Percentiles rank a stretch among this genome's conserved stretches.
Evolutionary conservation across 169 alveolate species (phyloP).

Genomic region (Plasmodium fragile): DNA sequence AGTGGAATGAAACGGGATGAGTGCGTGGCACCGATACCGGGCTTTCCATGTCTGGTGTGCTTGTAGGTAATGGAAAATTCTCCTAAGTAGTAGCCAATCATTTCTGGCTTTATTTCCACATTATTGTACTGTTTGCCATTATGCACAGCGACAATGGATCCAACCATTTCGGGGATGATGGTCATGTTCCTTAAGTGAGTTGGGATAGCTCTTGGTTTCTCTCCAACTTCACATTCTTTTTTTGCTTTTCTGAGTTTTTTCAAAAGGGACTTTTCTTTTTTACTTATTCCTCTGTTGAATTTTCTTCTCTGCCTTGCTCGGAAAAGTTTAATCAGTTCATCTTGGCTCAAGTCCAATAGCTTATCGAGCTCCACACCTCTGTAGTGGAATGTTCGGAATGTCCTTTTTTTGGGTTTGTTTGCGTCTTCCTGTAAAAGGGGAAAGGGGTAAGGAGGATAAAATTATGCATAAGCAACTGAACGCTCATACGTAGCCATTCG

Average conservation of each 20-base stretch:
- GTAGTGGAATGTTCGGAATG: constrained; percentile 97
- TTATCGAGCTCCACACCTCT: constrained; percentile 98
- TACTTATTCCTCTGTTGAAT: constrained; percentile 90
- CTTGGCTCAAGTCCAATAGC: constrained; percentile 93
- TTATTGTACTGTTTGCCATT: constrained; percentile 97
- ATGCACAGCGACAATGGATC: constrained; percentile 98
- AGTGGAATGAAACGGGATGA: constrained; percentile 95
- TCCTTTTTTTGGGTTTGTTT: constrained; percentile 94
- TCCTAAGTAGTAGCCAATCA: constrained; percentile 99
- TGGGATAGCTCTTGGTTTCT: constrained; percentile 96
- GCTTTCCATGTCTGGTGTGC: constrained; percentile 99
- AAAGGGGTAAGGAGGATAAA: not conserved
- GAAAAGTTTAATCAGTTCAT: constrained; percentile 93
- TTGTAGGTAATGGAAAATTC: constrained; percentile 99
- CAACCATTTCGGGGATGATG: constrained; percentile 98
- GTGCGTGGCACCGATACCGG: constrained; percentile 98
- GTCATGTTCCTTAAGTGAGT: constrained; percentile 97
- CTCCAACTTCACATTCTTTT: constrained; percentile 93
- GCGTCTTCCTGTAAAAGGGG: constrained; percentile 72
- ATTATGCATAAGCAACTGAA: not conserved
- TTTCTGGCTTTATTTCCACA: constrained; percentile 99
- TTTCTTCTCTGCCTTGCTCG: constrained; percentile 98
- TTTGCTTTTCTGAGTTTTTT: constrained; percentile 95
- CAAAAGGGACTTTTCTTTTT: constrained; percentile 94
- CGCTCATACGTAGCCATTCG: not conserved